Evolutionary conservation across 73 alveolate species (phyloP).

Genomic region (Urostyla sp.): DNA sequence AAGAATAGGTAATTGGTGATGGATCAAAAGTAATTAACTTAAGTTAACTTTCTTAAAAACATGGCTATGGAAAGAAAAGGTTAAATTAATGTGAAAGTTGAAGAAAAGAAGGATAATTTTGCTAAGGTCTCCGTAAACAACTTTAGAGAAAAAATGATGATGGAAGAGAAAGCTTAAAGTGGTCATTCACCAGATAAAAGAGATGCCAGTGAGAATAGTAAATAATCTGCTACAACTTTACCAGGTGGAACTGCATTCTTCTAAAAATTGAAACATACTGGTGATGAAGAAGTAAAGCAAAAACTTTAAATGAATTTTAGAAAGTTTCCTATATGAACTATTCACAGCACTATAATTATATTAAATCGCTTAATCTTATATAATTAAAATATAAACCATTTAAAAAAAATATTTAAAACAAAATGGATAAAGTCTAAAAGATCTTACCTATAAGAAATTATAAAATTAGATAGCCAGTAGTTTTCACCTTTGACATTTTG

Average conservation of each 20-base stretch:
- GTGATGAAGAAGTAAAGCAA: slow-evolving; percentile 12
- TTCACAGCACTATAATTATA: background rate
- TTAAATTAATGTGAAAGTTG: background rate
- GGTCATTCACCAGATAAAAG: background rate
- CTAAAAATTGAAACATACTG: slow-evolving; percentile 7
- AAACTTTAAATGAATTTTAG: background rate
- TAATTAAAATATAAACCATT: background rate
- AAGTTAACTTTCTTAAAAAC: background rate
- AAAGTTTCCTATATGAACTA: slow-evolving; percentile 16
- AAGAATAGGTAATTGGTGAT: slow-evolving; percentile 19
- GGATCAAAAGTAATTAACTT: slow-evolving; percentile 1
- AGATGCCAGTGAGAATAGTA: background rate
- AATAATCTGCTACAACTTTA: background rate
- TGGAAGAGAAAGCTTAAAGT: slow-evolving; percentile 10
- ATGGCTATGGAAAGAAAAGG: slow-evolving; percentile 40
- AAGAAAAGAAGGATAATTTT: slow-evolving; percentile 37
- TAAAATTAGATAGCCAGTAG: slow-evolving; percentile 30
- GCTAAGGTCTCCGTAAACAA: slow-evolving; percentile 1
- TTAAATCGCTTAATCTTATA: background rate
- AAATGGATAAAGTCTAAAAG: slow-evolving; percentile 26
- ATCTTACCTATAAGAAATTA: background rate
- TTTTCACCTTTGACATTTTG: slow-evolving; percentile 42
- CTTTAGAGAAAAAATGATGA: slow-evolving; percentile 40
- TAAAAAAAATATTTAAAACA: background rate
- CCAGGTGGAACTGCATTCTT: slow-evolving; percentile 25